Evolutionary conservation across 192 early-diverging fungal genomes (phyloP), one percentile per base, ranked within the genome.

Genomic region (Globomyces pollinis-pini): DNA sequence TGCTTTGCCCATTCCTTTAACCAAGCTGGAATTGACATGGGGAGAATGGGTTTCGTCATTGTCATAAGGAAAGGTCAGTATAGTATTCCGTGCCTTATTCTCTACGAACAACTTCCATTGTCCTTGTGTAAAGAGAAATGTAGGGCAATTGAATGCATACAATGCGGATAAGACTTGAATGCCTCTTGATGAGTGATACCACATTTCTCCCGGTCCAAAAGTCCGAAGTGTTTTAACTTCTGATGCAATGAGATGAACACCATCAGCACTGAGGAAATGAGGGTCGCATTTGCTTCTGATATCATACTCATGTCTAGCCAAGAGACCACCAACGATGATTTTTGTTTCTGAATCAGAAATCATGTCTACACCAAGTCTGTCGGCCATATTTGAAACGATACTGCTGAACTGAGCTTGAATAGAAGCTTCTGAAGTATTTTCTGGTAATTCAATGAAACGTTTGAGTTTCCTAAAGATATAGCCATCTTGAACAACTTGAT

Each of bases 121-220:
- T 18, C 20, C 9, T 28, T 49, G 45, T 18, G 45, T 49, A 29
- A 49, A 49, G 5, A 49, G 20, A 29, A 49, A 49, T 23, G 45
- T 49, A 8, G 45, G 45, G 20, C 45, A 49, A 24, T 18, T 18
- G 20, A 16, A 49, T 49, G 13, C 20, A 29, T 49, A 49, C 45
- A 49, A 29, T 3, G 45, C 45, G 24, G 13, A 49, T 26, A 49
- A 29, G 2, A 24, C 28, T 49, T 49, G 45, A 8, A 49, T 29
- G 3, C 45, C 45, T 49, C 45, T 49, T 49, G 45, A 49, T 28
- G 8, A 12, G 45, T 49, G 20, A 29, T 49, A 49, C 45, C 45
- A 49, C 6, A 29, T 18, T 28, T 18, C 45, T 23, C 45, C 28
- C 12, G 6, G 13, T 9, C 45, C 7, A 26, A 49, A 29, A 9